Conservation (phyloP, 108 stramenopile genomes). For the Skeletonema menzelii region DNA sequence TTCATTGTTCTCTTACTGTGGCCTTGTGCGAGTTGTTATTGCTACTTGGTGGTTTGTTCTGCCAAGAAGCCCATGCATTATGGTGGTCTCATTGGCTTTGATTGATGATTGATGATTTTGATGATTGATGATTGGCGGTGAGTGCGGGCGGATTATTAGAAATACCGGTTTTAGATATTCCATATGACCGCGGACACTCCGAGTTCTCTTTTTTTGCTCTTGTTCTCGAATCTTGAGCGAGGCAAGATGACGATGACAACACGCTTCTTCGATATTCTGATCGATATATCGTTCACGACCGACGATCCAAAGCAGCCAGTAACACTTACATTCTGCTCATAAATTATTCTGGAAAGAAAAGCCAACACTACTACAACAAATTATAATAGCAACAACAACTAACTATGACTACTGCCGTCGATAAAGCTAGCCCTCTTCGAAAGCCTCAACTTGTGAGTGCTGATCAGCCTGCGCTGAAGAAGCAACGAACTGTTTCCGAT, state of each 20-base stretch:
- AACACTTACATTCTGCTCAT: no score
- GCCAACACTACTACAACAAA: background rate
- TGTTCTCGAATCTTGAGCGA: background rate
- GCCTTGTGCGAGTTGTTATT: background rate
- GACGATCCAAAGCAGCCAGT: background rate
- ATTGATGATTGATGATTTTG: background rate
- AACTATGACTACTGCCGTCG: slow-evolving; percentile 1
- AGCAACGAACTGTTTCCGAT: slow-evolving; percentile 35
- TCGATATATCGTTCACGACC: background rate
- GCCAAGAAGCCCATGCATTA: no score
- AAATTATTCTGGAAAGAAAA: background rate
- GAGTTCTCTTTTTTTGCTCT: background rate
- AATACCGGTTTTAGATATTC: background rate
- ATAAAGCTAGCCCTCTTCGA: background rate
- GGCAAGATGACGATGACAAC: background rate
- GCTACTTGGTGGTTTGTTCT: background rate
- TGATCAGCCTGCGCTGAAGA: slow-evolving; percentile 7
- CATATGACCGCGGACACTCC: background rate
- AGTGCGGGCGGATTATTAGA: background rate
- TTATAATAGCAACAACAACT: background rate
- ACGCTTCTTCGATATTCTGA: background rate
- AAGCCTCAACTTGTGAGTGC: background rate
- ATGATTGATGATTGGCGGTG: background rate
- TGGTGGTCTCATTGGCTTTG: no score
- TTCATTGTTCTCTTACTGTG: slow-evolving; percentile 52